Percentiles rank a stretch among this genome's conserved stretches.
Conservation (phyloP, 441 rosid genomes). For the Gossypium schwendimanii region DNA sequence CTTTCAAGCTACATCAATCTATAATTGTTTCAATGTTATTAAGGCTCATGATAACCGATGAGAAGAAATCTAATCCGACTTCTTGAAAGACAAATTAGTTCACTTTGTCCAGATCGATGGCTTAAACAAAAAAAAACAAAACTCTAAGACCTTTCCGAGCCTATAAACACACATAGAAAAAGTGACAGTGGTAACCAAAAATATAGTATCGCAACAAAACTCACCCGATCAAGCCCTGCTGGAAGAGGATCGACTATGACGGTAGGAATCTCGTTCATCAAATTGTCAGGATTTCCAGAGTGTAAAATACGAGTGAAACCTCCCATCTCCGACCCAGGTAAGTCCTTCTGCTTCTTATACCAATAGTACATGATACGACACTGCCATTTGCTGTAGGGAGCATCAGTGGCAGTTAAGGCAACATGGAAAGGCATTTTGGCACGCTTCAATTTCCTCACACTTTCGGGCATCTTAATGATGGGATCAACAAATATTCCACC, state of each 20-base stretch:
- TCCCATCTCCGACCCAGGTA: constrained; percentile 62
- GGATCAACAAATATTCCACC: constrained; percentile 47
- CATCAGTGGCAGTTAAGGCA: constrained; percentile 62
- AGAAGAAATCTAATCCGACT: not conserved
- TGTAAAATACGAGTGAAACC: constrained; percentile 65
- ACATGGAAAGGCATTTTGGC: constrained; percentile 44
- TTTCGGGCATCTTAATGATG: constrained; percentile 50
- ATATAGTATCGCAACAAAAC: not conserved
- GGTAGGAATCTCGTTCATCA: constrained; percentile 66
- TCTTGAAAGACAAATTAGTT: not conserved
- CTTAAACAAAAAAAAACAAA: not conserved
- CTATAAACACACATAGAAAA: not conserved
- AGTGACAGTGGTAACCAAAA: not conserved
- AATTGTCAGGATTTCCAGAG: constrained; percentile 55
- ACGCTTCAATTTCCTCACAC: constrained; percentile 26
- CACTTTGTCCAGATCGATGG: not conserved
- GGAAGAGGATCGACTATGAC: constrained; percentile 70
- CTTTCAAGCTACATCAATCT: not conserved
- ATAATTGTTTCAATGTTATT: not conserved
- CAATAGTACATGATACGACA: constrained; percentile 71
- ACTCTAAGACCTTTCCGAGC: not conserved
- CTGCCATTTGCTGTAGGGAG: constrained; percentile 66
- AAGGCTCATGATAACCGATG: not conserved
- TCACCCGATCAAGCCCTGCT: constrained; percentile 53
- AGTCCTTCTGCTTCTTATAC: constrained; percentile 52